Base-by-base conservation (phyloP, 2,329 filamentous ascomycete genomes). In the Geosmithia morbida region DNA sequence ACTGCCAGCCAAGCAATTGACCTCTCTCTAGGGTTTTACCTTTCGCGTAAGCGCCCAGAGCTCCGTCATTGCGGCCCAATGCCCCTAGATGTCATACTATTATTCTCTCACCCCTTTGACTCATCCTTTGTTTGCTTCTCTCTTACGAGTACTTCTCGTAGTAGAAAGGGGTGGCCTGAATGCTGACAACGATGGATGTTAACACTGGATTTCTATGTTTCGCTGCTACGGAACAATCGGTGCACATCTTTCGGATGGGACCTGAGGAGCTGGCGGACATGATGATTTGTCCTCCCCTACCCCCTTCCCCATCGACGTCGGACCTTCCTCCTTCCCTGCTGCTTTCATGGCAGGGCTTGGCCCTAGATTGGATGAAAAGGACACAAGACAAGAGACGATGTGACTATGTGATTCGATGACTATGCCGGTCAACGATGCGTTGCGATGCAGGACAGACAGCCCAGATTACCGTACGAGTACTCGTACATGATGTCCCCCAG, bases 61-160 rank as follows among this genome's bases (percentile, higher is more conserved):
- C 43, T 26, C 22, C 26, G 26, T 45, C 16, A 17, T 45, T 45
- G 43, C 22, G 26, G 43, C 43, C 43, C 43, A 45, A 46, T 17
- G n/a, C 39, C 37, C 40, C 39, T 16, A 42, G 17, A 42, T 18
- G 41, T 3, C n/a, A 11, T 18, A 11, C n/a, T 16, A 30, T 22
- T 16, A 30, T 22, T 20, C 26, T 17, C 19, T 26, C 37, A 19
- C 39, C 37, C 17, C 22, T 41, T 46, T 46, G 45, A 46, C 45
- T 46, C 45, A 46, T 42, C 8, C 18, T 33, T 17, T 14, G 6
- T 7, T 39, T 11, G 30, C 41, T 26, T 26, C 22, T 26, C 22
- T 8, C 22, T 26, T 26, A 37, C 33, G 33, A 37, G 33, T 37
- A 37, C 33, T 37, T 11, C 6, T 16, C 4, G 8, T 8, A 26